These are phyloP conservation scores for Solidago caesia DNA, from an alignment of 129 eudicot species.

Conservation along the genomic window DNA sequence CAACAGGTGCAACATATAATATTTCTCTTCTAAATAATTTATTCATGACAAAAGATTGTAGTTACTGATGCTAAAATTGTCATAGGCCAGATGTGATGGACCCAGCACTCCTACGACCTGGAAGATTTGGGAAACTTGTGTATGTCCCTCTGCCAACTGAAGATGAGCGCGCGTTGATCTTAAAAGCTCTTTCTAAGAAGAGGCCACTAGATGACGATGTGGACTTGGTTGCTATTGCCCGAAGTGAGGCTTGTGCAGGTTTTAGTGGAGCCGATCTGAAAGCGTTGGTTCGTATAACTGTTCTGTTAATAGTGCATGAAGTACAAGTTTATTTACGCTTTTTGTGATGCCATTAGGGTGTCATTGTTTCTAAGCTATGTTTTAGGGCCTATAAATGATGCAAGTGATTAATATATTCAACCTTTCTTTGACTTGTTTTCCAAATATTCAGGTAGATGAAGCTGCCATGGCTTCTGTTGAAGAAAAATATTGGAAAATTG, in stretches of 20 bases:
- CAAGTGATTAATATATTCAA: not conserved
- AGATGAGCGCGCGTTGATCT: constrained; percentile 72
- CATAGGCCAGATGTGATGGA: constrained; percentile 68
- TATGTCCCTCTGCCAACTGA: constrained; percentile 76
- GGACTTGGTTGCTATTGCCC: constrained; percentile 61
- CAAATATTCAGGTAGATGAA: constrained; percentile 49
- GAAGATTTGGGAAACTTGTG: constrained; percentile 66
- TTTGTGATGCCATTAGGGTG: not conserved
- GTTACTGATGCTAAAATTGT: constrained; percentile 15
- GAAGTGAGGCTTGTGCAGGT: constrained; percentile 46
- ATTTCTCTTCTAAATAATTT: not conserved
- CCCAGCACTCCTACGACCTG: constrained; percentile 56
- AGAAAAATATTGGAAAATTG: constrained; percentile 38
- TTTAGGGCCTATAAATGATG: not conserved
- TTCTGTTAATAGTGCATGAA: not conserved
- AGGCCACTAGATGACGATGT: constrained; percentile 52
- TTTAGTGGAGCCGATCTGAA: constrained; percentile 84
- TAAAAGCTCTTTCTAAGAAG: constrained; percentile 58
- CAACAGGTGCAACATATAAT: constrained; percentile 50
- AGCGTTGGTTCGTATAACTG: constrained; percentile 45
- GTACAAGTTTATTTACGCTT: not conserved
- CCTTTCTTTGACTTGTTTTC: not conserved
- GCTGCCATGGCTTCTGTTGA: constrained; percentile 53
- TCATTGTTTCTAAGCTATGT: not conserved
- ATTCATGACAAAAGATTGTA: not conserved